These are phyloP conservation scores for Auricularia auricula-judae DNA, from an alignment of 768 basidiomycete genomes.

Conservation along the genomic window DNA sequence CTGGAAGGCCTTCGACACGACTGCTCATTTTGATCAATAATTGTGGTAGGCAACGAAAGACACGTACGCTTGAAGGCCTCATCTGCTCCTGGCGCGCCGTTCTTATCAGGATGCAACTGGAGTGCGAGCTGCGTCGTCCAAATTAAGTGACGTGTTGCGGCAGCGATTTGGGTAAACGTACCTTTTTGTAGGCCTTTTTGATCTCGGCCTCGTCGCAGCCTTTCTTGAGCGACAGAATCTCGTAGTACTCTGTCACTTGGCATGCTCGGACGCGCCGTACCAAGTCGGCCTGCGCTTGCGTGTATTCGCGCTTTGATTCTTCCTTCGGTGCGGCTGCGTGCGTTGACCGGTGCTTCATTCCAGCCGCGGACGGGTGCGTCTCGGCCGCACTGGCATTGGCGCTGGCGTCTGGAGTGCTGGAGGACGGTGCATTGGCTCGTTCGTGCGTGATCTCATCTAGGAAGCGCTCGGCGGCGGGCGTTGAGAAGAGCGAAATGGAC, in stretches of 20 bases:
- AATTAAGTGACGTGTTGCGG: neutral
- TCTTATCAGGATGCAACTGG: constrained; percentile 85
- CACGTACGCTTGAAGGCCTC: constrained; percentile 92
- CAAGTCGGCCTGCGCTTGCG: constrained; percentile 66
- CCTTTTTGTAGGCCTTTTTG: constrained; percentile 96
- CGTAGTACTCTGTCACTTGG: constrained; percentile 87
- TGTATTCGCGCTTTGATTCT: constrained; percentile 73
- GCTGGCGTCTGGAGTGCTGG: constrained; percentile 27
- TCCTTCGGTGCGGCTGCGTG: constrained; percentile 5
- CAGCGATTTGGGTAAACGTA: constrained; percentile 1
- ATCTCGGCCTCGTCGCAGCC: constrained; percentile 77
- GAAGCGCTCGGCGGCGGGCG: constrained; percentile 60
- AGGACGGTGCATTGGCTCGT: constrained; percentile 25
- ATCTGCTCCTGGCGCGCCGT: constrained; percentile 95
- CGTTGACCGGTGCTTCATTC: constrained; percentile 51
- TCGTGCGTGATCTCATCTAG: constrained; percentile 56
- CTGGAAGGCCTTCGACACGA: constrained; percentile 97
- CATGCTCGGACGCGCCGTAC: constrained; percentile 81
- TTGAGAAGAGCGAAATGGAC: constrained; percentile 71
- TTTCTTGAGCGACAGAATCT: constrained; percentile 69
- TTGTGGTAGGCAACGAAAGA: constrained; percentile 5
- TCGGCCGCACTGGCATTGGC: constrained; percentile 32
- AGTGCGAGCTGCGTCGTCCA: constrained; percentile 57
- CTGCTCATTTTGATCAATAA: constrained; percentile 28
- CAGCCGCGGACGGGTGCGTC: constrained; percentile 63